Conservation (phyloP, 768 basidiomycete genomes). For the Boletus edulis region DNA sequence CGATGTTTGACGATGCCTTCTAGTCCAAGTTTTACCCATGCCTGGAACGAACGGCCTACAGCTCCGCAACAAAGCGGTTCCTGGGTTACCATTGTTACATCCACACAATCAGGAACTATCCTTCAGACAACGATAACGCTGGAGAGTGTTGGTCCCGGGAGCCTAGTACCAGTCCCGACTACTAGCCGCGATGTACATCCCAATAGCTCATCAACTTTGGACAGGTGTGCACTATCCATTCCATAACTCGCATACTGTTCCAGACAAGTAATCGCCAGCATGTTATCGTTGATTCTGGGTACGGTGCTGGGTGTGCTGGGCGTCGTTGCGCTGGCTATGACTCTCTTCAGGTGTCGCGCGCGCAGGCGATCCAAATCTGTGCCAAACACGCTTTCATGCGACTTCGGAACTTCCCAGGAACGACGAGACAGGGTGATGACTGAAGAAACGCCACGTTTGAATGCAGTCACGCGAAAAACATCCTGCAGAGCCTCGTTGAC, state of each 20-base stretch:
- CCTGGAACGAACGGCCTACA: background rate
- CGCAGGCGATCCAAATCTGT: background rate
- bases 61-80: slow-evolving; percentile 1
- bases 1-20: background rate
- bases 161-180: slow-evolving; percentile 3
- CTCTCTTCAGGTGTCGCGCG: slow-evolving; percentile 2
- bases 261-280: slow-evolving; percentile 7
- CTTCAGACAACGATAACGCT: slow-evolving; percentile 2
- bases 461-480: background rate
- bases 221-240: slow-evolving; percentile 8
- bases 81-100: background rate
- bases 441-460: background rate
- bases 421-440: background rate
- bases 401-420: background rate
- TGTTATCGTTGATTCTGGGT: slow-evolving; percentile 11
- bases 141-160: background rate
- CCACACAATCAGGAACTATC: background rate
- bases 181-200: background rate
- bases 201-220: background rate
- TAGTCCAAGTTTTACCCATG: background rate
- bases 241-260: background rate
- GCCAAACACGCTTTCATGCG: background rate
- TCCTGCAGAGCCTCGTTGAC: background rate
- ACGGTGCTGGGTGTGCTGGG: slow-evolving; percentile 2
- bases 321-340: slow-evolving; percentile 4